These are phyloP conservation scores for Glutinoglossum americanum DNA, from an alignment of 495 filamentous ascomycete species.

Conservation along the genomic window DNA sequence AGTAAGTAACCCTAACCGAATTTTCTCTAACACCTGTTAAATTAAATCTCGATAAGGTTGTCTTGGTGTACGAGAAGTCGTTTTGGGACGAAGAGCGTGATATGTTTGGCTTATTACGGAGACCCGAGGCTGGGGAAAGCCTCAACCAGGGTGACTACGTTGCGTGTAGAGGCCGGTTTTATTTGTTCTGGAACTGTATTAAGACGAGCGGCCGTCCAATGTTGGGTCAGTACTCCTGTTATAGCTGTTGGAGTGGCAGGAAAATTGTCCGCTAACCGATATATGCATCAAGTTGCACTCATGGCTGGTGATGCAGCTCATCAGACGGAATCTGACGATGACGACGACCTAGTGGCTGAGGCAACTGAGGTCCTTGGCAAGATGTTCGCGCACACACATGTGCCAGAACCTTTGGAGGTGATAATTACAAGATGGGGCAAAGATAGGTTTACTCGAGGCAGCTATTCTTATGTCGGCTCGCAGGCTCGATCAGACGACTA, in stretches of 20 bases:
- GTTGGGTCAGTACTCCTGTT: conserved; percentile 17
- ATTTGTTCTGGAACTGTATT: conserved; percentile 91
- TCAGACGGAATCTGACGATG: conserved; percentile 53
- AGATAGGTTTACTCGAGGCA: conserved; percentile 74
- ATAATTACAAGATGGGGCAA: conserved; percentile 87
- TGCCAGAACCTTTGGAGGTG: conserved; percentile 64
- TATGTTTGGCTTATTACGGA: conserved; percentile 80
- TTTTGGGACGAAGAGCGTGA: conserved; percentile 91
- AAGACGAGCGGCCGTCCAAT: conserved; percentile 74
- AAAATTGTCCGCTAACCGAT: not conserved
- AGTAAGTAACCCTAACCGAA: conserved; percentile 9
- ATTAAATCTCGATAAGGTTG: conserved; percentile 24
- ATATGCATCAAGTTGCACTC: conserved; percentile 38
- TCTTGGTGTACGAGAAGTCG: conserved; percentile 67
- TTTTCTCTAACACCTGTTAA: not conserved
- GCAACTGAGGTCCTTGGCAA: conserved; percentile 51
- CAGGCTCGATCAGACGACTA: conserved; percentile 71
- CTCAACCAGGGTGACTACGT: conserved; percentile 40
- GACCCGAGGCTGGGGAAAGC: conserved; percentile 32
- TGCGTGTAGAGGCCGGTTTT: conserved; percentile 58
- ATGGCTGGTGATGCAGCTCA: conserved; percentile 95
- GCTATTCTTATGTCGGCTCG: conserved; percentile 80
- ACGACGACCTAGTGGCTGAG: conserved; percentile 55
- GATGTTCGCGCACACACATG: conserved; percentile 35
- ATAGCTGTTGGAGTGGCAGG: not conserved